Base-by-base conservation (phyloP, 129 eudicot genomes). In the Centaurea solstitialis region DNA sequence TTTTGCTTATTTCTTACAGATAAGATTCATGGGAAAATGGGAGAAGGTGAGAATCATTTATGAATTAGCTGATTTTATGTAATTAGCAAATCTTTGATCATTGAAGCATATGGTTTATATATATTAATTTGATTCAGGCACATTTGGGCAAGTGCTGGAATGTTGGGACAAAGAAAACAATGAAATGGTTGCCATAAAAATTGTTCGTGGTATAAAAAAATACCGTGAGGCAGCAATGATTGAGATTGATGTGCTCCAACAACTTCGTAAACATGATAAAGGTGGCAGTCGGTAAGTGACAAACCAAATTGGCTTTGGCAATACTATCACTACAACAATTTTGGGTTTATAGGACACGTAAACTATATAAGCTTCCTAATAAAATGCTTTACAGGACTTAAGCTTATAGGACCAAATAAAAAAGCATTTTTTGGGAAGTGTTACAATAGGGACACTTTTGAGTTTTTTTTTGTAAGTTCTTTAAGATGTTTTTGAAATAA, bases 181-280 rank as follows among this genome's bases (percentile, higher is more conserved):
- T 30, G 98, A 93, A 82, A 90, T 93, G 98, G 98, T 93, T 47
- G 98, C 98, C 1, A 80, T 93, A 3, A 93, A 93, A 86, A 86
- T 93, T 75, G 96, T 93, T 6, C 98, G 96, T 64, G 96, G 96
- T 0, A 86, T 93, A 39, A 93, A 90, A 84, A 93, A 93, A 57
- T 93, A 93, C 43, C 96, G 98, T 62, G 98, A 93, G 41, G 98
- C 98, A 5, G 98, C 98, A 20, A 90, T 93, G 98, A 93, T 93
- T 67, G 98, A 93, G 82, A 81, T 93, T 64, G 98, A 93, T 33
- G 88, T 93, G 62, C 74, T 93, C 53, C 98, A 93, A 89, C 98
- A 93, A 83, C 96, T 93, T 78, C 90, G 98, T 78, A 93, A 88
- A 82, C 93, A 93, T 78, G 98, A 93, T 80, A 93, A 86, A 82